Percentiles rank a stretch among this genome's conserved stretches.
phyloP scores from a whole-genome alignment of 2,329 filamentous ascomycete genomes.

The Stagonosporopsis tanaceti region DNA sequence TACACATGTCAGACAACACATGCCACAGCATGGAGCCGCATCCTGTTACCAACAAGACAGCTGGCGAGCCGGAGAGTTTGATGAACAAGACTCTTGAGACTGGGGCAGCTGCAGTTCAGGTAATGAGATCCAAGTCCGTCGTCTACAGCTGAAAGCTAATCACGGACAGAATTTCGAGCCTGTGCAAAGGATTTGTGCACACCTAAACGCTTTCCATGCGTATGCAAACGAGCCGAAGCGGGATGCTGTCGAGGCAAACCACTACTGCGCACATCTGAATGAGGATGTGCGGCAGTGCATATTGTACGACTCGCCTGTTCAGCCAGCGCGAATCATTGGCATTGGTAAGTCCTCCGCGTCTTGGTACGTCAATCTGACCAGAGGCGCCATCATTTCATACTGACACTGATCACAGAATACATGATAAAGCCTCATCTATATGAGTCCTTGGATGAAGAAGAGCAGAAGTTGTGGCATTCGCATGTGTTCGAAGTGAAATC shows the following conservation, averaged over 20 bases:
- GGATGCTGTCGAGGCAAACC: constrained; percentile 74
- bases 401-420: constrained; percentile 65
- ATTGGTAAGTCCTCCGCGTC: constrained; percentile 52
- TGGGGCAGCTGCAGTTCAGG: constrained; percentile 67
- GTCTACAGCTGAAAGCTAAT: neutral
- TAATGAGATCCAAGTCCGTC: constrained; percentile 27
- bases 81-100: constrained; percentile 69
- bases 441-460: constrained; percentile 68
- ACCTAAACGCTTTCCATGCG: constrained; percentile 86
- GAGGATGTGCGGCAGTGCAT: constrained; percentile 85
- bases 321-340: constrained; percentile 77
- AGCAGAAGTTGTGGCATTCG: constrained; percentile 83
- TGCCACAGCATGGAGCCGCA: constrained; percentile 44
- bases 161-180: constrained; percentile 69
- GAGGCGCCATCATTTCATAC: neutral
- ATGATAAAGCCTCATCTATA: constrained; percentile 79
- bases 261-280: constrained; percentile 83
- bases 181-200: constrained; percentile 77
- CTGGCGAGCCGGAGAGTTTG: constrained; percentile 60
- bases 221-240: constrained; percentile 77
- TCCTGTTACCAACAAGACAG: constrained; percentile 52
- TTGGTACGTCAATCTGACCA: neutral
- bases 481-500: constrained; percentile 77
- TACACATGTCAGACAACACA: constrained; percentile 6
- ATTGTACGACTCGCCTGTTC: constrained; percentile 76